Evolutionary conservation across 352 stramenopile species (phyloP), one percentile per base, ranked within the genome.

Genomic region (Globisporangium spinosum): DNA sequence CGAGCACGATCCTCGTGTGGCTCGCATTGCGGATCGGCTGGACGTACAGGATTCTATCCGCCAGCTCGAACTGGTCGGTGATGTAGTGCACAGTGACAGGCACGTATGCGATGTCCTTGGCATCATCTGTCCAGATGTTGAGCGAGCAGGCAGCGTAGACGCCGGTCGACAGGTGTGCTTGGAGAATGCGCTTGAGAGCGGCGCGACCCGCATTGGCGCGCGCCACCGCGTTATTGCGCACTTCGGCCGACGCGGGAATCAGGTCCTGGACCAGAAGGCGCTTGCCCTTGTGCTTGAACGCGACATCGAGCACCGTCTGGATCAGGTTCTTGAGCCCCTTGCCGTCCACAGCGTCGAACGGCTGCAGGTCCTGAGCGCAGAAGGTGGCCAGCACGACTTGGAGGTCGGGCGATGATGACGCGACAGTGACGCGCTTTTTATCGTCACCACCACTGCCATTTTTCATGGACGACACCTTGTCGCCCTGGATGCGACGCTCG

Each of bases 281-380:
- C 25, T 59, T 59, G 54, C 43, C 43, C 17, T 40, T 59, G 27
- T 59, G n/a, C 27, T 20, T 59, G 27, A 34, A 32, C 2, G 54
- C 27, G 27, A 59, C 5, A 10, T 59, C 54, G 27, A 59, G 54
- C 6, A 59, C 54, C 15, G 54, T 59, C 54, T 59, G 54, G 25
- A 59, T 40, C 27, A 59, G 17, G 17, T 40, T 17, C 6, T 20
- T 59, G 54, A 59, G 25, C 7, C 54, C 54, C 54, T 59, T 2
- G 7, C 54, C 54, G 8, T 20, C 27, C 27, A 38, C 54, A 40
- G 25, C 12, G 54, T n/a, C 32, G 6, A 38, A 59, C 6, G 54
- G 25, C 5, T 17, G 25, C 9, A 40, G 27, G 13, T 59, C 54
- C 27, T 40, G 54, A 17, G 54, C 54, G 12, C 54, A 59, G 27